A percentile compares a stretch with the other conserved stretches of the same genome.
Evolutionary conservation across 208 protist genomes (phyloP).

Genomic region (Crithidia expoeki): DNA sequence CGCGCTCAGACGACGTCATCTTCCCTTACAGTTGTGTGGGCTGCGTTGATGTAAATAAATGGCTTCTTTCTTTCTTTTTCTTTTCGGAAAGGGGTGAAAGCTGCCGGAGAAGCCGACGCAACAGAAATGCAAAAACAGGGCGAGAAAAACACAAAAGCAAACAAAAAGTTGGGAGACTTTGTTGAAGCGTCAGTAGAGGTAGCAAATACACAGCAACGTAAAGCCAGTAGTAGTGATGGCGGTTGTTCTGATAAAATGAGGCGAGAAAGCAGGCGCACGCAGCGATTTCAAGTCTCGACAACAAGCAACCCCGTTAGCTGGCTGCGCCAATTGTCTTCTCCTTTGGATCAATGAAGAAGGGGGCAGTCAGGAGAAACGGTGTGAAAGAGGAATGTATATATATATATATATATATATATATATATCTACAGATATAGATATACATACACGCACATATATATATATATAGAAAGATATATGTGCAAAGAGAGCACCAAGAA

Average conservation of each 20-base stretch:
- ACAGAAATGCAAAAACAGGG: not conserved
- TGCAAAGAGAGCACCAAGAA: not conserved
- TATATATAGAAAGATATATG: not conserved
- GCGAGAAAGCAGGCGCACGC: not conserved
- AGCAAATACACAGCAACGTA: too few species aligned
- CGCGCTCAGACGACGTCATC: slow-evolving; percentile 17
- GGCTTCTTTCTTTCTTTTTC: too few species aligned
- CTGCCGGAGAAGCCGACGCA: not conserved
- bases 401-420: too few species aligned
- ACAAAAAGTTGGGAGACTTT: not conserved
- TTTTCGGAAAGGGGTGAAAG: too few species aligned
- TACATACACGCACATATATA: too few species aligned
- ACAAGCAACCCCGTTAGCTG: not conserved
- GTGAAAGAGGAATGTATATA: not conserved
- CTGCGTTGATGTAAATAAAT: too few species aligned
- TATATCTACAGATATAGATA: too few species aligned
- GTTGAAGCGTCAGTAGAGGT: too few species aligned
- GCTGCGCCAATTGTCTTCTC: too few species aligned
- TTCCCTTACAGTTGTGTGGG: not conserved
- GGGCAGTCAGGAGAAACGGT: not conserved
- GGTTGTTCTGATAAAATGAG: not conserved
- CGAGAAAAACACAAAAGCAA: not conserved
- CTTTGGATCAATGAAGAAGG: slow-evolving; percentile 4
- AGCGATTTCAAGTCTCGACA: not conserved
- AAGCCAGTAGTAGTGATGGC: too few species aligned